Base-by-base conservation (phyloP, 176 grass and related monocot genomes). In the Tillandsia leiboldiana region DNA sequence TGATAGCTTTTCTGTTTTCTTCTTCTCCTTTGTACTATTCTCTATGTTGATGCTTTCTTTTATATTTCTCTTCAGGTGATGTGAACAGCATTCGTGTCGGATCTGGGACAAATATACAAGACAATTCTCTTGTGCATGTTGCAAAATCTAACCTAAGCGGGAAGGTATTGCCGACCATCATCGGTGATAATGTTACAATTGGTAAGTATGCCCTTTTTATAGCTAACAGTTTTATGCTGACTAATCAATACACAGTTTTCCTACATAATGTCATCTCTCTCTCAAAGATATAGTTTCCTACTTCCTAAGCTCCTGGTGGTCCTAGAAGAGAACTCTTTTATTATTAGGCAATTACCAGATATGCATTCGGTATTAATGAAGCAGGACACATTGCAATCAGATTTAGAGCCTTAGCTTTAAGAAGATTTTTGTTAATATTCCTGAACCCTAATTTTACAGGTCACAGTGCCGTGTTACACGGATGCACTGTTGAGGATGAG, bases 81-180 rank as follows among this genome's bases (percentile, higher is more conserved):
- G 93, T 92, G n/a, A 96, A 92, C 82, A 87, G 88, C 71, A 89
- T 96, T 73, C 82, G 57, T 70, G 73, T 96, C 71, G 93, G 93
- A 63, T 91, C 86, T 80, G 93, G 93, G 66, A 84, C 93, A 64
- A 96, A 96, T 70, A 96, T 96, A 78, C 93, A 96, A 73, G 93
- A 96, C 76, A 96, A 96, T 79, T 78, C 93, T 48, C 83, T 96
- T 42, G 86, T 96, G 65, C 93, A 96, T 75, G 93, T 96, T 54
- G 71, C 93, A 58, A 96, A 80, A 83, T 33, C 82, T 73, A 96
- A 89, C 75, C 68, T 82, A 15, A 82, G 83, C 1, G 79, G 93
- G 57, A 96, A 92, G 68, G 86, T 92, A 17, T 83, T 92, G 28
- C 93, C 86, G 73, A 96, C 93, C 48, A 89, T 90, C 54, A 89